A percentile compares a stretch with the other conserved stretches of the same genome.
These are phyloP conservation scores for Solanum rostratum DNA, from an alignment of 257 asterid genomes.

Conservation along the genomic window DNA sequence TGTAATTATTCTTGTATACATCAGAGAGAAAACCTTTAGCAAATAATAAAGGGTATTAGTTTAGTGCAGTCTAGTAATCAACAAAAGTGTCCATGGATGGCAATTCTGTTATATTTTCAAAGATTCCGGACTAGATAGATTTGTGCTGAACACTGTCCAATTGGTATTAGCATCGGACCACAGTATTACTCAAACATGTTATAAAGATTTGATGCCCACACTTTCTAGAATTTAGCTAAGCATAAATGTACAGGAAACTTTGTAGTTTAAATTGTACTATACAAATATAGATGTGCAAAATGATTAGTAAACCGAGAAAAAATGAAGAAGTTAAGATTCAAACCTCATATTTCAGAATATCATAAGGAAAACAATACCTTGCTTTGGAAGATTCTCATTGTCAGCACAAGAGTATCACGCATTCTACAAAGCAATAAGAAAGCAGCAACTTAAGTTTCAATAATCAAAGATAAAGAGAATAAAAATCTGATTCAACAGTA, in stretches of 20 bases:
- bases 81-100: not conserved
- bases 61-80: not conserved
- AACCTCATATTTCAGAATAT: not conserved
- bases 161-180: not conserved
- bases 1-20: not conserved
- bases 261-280: not conserved
- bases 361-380: constrained; percentile 44
- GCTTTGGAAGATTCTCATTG: constrained; percentile 79
- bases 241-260: not conserved
- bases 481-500: not conserved
- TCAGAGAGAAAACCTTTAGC: not conserved
- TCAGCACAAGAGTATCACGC: constrained; percentile 79
- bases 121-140: not conserved
- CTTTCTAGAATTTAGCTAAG: not conserved
- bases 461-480: not conserved
- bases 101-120: not conserved
- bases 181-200: not conserved
- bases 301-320: not conserved
- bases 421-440: constrained; percentile 34
- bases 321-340: not conserved
- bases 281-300: not conserved
- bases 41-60: not conserved
- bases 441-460: constrained; percentile 4
- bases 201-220: not conserved
- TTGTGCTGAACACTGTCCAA: not conserved